A percentile compares a stretch with the other conserved stretches of the same genome.
Evolutionary conservation across 345 rosid genomes (phyloP).

Genomic region (Carallia brachiata): DNA sequence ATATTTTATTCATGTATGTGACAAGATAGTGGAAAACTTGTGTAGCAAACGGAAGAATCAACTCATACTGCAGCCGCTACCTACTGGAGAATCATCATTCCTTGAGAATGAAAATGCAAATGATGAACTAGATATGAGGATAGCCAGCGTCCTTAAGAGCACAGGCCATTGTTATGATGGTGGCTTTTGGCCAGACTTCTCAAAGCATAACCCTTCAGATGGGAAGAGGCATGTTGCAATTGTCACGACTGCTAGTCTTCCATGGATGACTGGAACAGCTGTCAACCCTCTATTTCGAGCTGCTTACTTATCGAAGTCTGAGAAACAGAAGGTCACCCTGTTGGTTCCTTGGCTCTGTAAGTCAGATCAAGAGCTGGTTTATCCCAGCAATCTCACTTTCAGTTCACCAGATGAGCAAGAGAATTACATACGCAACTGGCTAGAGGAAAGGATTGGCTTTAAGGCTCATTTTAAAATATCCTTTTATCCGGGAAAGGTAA

Average conservation of each 20-base stretch:
- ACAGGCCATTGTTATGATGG: constrained; percentile 93
- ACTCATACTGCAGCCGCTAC: constrained; percentile 46
- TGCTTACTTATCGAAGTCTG: constrained; percentile 81
- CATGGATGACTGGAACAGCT: constrained; percentile 99
- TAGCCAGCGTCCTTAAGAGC: constrained; percentile 93
- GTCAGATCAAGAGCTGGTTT: constrained; percentile 94
- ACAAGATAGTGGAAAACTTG: constrained; percentile 80
- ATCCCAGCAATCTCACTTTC: constrained; percentile 80
- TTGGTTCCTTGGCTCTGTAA: constrained; percentile 97
- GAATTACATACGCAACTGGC: constrained; percentile 87
- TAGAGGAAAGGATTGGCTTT: constrained; percentile 89
- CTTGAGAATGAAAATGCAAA: constrained; percentile 49
- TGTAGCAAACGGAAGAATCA: constrained; percentile 78
- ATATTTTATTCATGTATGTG: constrained; percentile 53
- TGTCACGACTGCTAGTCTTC: constrained; percentile 97
- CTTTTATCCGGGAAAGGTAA: constrained; percentile 97
- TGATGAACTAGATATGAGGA: constrained; percentile 77
- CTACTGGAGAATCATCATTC: constrained; percentile 59
- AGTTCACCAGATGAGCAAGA: constrained; percentile 96
- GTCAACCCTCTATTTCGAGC: constrained; percentile 95
- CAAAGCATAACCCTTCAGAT: constrained; percentile 50
- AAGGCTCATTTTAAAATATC: constrained; percentile 87
- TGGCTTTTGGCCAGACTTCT: constrained; percentile 74
- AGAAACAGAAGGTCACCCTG: constrained; percentile 79
- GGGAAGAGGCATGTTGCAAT: constrained; percentile 87